Conservation (phyloP, 768 basidiomycete genomes). For the Grammothele lineata region DNA sequence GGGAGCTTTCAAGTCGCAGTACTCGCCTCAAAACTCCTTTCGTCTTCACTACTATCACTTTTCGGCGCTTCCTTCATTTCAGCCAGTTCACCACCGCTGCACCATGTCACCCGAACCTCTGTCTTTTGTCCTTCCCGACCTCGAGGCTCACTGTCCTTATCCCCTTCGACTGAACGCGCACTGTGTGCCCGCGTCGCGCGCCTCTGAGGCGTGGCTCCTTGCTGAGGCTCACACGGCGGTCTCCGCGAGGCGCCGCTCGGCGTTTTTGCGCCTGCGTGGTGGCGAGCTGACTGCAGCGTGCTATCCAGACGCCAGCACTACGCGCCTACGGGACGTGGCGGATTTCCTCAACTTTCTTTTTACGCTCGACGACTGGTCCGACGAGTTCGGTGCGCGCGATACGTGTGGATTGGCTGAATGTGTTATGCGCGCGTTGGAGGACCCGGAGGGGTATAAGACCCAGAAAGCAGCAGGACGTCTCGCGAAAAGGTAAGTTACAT, state of each 20-base stretch:
- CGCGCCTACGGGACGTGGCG: constrained; percentile 55
- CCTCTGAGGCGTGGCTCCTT: constrained; percentile 34
- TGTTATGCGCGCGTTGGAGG: constrained; percentile 24
- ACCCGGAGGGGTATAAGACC: constrained; percentile 19
- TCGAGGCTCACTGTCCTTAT: constrained; percentile 35
- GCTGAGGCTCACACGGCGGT: constrained; percentile 20
- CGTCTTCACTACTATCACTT: too few relatives aligned
- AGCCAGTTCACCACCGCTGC: too few relatives aligned
- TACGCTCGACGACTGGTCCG: constrained; percentile 39
- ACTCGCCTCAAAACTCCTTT: too few relatives aligned
- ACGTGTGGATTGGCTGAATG: constrained; percentile 17
- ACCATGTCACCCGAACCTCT: too few relatives aligned
- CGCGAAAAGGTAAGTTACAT: constrained; percentile 13
- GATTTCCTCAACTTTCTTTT: constrained; percentile 57
- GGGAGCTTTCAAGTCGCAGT: too few relatives aligned
- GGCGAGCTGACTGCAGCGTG: constrained; percentile 64
- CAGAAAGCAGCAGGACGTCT: constrained; percentile 20
- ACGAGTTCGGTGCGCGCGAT: constrained; percentile 24
- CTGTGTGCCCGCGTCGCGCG: constrained; percentile 30
- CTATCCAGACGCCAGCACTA: constrained; percentile 49
- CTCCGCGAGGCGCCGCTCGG: constrained; percentile 17
- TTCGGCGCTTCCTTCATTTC: too few relatives aligned
- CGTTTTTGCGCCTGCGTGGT: constrained; percentile 54
- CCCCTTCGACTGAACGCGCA: constrained; percentile 29
- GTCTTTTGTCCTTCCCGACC: constrained; percentile 39